phyloP scores from a whole-genome alignment of 2,329 filamentous ascomycete species.

The Xylaria polymorpha region DNA sequence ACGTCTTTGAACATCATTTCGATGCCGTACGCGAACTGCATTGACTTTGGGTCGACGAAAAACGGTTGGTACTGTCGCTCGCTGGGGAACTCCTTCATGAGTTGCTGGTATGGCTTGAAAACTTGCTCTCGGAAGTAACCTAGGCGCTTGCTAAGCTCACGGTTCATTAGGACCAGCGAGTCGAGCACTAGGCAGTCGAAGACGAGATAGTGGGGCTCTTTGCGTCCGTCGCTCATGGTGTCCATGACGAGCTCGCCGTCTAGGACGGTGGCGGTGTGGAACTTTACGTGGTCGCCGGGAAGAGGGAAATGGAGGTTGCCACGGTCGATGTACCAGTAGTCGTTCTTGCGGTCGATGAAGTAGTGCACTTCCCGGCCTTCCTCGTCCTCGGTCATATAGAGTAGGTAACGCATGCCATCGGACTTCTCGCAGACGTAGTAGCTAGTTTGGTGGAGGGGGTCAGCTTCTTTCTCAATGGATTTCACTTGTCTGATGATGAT shows the following conservation, averaged over 20 bases:
- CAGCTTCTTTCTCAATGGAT: neutral
- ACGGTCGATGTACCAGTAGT: constrained; percentile 86
- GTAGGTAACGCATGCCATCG: constrained; percentile 93
- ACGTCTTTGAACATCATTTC: constrained; percentile 92
- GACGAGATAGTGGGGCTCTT: constrained; percentile 84
- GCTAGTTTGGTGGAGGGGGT: constrained; percentile 53
- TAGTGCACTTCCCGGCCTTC: constrained; percentile 78
- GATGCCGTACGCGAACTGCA: constrained; percentile 88
- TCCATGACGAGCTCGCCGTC: constrained; percentile 96
- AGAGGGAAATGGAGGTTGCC: constrained; percentile 82
- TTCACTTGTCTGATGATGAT: neutral
- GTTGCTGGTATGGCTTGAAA: constrained; percentile 74
- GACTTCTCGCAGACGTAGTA: constrained; percentile 99
- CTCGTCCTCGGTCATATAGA: constrained; percentile 82
- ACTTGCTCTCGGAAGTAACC: constrained; percentile 86
- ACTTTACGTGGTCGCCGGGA: constrained; percentile 71
- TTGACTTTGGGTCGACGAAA: constrained; percentile 85
- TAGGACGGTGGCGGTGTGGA: constrained; percentile 83
- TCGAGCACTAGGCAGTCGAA: constrained; percentile 93
- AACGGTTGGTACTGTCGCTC: constrained; percentile 80
- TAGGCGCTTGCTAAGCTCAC: constrained; percentile 87
- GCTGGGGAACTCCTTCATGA: constrained; percentile 73
- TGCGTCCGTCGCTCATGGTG: constrained; percentile 72
- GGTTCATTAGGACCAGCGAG: constrained; percentile 77
- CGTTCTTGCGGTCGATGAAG: constrained; percentile 97